Conservation (phyloP, 78 protist species). For the Dictyostelium intermedium region DNA sequence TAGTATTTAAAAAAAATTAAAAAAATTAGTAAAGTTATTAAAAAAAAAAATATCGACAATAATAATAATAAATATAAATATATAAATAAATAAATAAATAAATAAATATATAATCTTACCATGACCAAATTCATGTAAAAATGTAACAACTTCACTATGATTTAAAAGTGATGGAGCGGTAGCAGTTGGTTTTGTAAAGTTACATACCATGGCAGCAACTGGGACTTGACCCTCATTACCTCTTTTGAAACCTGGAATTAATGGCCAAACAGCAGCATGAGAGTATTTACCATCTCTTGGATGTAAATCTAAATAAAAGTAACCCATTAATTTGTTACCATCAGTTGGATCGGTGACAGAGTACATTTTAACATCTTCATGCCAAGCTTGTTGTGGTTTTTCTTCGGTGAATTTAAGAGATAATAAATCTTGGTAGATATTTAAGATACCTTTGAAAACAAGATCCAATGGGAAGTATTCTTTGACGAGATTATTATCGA, state of each 20-base stretch:
- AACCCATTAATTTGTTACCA: constrained; percentile 47
- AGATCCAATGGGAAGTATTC: constrained; percentile 81
- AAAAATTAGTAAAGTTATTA: no score
- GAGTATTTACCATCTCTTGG: constrained; percentile 89
- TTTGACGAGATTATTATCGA: constrained; percentile 59
- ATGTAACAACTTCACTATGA: constrained; percentile 81
- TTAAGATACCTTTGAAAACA: constrained; percentile 63
- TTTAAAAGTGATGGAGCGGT: constrained; percentile 76
- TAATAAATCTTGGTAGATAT: constrained; percentile 60
- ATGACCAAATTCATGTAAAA: constrained; percentile 86
- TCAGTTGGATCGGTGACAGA: neutral
- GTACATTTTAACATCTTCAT: constrained; percentile 66
- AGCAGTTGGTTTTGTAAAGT: constrained; percentile 79
- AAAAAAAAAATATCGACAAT: no score
- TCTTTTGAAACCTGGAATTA: constrained; percentile 8
- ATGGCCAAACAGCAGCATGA: constrained; percentile 77
- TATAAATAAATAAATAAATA: no score
- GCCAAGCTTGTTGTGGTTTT: constrained; percentile 40
- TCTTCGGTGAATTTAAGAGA: constrained; percentile 42
- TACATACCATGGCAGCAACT: constrained; percentile 41
- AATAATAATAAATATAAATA: no score
- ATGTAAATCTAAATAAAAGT: constrained; percentile 83
- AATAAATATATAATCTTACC: no score
- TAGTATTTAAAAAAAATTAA: no score
- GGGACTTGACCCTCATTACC: constrained; percentile 44